Percentiles rank a stretch among this genome's conserved stretches.
Evolutionary conservation across 495 filamentous ascomycete genomes (phyloP).

Genomic region (Tuber brumale): DNA sequence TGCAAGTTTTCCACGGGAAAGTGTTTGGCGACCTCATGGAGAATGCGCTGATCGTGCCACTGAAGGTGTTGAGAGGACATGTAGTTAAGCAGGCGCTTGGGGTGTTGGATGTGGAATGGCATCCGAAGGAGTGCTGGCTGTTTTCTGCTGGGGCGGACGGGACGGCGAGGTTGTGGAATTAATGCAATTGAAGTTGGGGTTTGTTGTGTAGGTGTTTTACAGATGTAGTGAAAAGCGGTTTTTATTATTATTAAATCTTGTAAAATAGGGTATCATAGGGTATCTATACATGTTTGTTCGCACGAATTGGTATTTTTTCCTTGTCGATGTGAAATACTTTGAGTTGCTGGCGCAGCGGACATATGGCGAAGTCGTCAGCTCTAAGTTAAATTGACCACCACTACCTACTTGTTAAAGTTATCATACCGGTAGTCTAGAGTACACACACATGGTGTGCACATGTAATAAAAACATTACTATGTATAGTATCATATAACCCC

Average conservation of each 20-base stretch:
- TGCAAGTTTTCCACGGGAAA: slow-evolving; percentile 95
- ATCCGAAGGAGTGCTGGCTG: slow-evolving; percentile 83
- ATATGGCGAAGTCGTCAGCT: not conserved
- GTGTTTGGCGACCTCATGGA: slow-evolving; percentile 90
- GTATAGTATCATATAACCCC: no score
- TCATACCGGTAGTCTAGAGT: no score
- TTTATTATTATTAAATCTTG: not conserved
- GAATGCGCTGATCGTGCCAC: slow-evolving; percentile 89
- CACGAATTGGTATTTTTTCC: not conserved
- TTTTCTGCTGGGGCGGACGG: slow-evolving; percentile 93
- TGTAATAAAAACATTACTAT: not conserved
- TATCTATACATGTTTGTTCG: not conserved
- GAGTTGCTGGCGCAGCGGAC: not conserved
- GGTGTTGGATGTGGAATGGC: slow-evolving; percentile 92
- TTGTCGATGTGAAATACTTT: not conserved
- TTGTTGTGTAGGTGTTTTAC: not conserved
- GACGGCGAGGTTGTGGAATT: slow-evolving; percentile 67
- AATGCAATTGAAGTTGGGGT: slow-evolving; percentile 13
- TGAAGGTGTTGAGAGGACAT: slow-evolving; percentile 90
- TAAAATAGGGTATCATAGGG: not conserved
- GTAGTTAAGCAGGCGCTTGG: slow-evolving; percentile 72
- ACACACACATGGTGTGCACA: not conserved
- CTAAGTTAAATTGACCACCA: not conserved
- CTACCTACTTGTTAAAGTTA: not conserved
- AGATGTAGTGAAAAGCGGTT: no score